Percentiles rank a stretch among this genome's conserved stretches.
Conservation (phyloP, 441 rosid genomes). For the Pelargonium myrrhifolium region DNA sequence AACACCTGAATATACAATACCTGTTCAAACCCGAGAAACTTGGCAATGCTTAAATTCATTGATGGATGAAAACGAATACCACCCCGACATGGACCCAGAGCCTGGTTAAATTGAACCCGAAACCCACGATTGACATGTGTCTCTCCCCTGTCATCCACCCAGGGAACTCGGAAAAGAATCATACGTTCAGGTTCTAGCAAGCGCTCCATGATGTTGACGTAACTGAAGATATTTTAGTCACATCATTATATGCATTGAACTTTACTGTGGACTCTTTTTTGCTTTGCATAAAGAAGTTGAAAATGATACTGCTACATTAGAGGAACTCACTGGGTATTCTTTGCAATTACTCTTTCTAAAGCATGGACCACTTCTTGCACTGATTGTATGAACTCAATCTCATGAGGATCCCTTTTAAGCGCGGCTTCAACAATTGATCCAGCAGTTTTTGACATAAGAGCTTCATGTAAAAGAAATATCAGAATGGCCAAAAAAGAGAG, state of each 20-base stretch:
- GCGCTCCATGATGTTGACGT: constrained; percentile 94
- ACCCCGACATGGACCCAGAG: constrained; percentile 97
- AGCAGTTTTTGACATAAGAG: constrained; percentile 98
- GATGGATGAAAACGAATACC: constrained; percentile 94
- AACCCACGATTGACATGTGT: constrained; percentile 93
- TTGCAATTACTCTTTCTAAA: constrained; percentile 95
- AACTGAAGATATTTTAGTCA: constrained; percentile 43
- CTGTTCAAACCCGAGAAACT: constrained; percentile 97
- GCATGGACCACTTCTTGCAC: constrained; percentile 97
- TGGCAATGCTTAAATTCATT: constrained; percentile 81
- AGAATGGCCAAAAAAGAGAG: not conserved
- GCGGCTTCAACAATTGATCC: constrained; percentile 93
- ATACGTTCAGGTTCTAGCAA: constrained; percentile 89
- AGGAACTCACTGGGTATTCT: constrained; percentile 81
- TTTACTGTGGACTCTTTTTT: constrained; percentile 3
- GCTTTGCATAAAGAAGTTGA: constrained; percentile 21
- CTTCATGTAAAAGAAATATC: constrained; percentile 42
- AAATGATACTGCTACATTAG: constrained; percentile 15
- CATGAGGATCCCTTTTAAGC: constrained; percentile 91
- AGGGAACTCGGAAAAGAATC: constrained; percentile 91
- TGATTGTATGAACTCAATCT: constrained; percentile 83
- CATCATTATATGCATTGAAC: constrained; percentile 19
- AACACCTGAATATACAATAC: constrained; percentile 30
- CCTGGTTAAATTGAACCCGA: constrained; percentile 91
- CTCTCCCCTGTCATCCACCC: constrained; percentile 98